phyloP scores from a whole-genome alignment of 2,329 filamentous ascomycete species.

The Aspergillus sergii region DNA sequence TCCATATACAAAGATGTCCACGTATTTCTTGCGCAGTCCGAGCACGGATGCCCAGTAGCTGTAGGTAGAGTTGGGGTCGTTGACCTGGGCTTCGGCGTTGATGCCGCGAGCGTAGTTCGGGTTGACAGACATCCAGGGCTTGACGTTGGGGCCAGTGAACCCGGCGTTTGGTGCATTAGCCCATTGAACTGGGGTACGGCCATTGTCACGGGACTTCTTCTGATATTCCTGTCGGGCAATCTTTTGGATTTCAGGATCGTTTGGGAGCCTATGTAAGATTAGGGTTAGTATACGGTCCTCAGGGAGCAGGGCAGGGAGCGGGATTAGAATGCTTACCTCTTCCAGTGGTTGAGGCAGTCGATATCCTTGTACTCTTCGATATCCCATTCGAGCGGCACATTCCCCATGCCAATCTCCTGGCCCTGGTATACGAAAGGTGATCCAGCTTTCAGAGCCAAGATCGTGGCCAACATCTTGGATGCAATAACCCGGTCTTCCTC shows the following conservation, averaged over 20 bases:
- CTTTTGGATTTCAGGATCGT: slow-evolving; percentile 31
- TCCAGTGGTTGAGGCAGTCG: slow-evolving; percentile 61
- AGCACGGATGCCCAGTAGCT: slow-evolving; percentile 65
- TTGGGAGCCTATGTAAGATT: slow-evolving; percentile 28
- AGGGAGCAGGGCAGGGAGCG: no score
- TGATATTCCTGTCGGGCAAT: slow-evolving; percentile 39
- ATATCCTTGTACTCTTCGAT: slow-evolving; percentile 71
- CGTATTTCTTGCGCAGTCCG: slow-evolving; percentile 61
- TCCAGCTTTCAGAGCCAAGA: slow-evolving; percentile 60
- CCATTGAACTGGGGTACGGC: slow-evolving; percentile 74
- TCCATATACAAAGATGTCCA: slow-evolving; percentile 69
- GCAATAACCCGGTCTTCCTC: slow-evolving; percentile 53
- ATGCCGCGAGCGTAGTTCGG: slow-evolving; percentile 59
- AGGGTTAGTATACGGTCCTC: neutral
- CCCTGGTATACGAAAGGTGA: slow-evolving; percentile 72
- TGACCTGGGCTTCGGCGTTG: slow-evolving; percentile 58
- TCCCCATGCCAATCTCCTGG: slow-evolving; percentile 69
- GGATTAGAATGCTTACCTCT: slow-evolving; percentile 29
- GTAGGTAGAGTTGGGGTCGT: slow-evolving; percentile 54
- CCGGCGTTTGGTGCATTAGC: slow-evolving; percentile 61
- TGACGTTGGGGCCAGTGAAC: slow-evolving; percentile 58
- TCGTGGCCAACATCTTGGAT: slow-evolving; percentile 63
- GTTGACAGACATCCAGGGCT: slow-evolving; percentile 73
- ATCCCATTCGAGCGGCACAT: slow-evolving; percentile 62
- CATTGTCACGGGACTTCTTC: slow-evolving; percentile 63